Evolutionary conservation across 108 stramenopile genomes (phyloP), one percentile per base, ranked within the genome.

Genomic region (Cyclotella distinguenda): DNA sequence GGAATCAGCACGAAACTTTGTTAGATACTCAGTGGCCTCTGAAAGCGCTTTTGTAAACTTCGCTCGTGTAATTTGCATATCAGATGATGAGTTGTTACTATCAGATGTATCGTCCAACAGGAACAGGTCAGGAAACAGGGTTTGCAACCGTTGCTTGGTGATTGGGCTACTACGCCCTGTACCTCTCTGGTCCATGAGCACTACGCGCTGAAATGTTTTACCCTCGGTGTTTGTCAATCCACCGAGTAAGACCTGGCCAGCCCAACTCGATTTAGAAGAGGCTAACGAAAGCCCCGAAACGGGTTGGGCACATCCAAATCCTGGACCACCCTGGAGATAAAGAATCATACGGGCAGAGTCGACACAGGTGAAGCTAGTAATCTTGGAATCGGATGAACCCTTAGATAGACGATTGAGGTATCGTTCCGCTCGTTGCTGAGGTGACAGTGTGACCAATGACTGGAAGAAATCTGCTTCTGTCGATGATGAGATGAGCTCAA

Each of bases 151-250:
- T 36, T 90, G 94, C 42, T 89, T 90, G 19, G 81, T 88, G 36
- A 95, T 74, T 9, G 94, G 83, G 31, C 86, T 70, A 23, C 91
- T 93, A 40, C 64, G 49, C 0, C 97, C 97, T 6, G 97, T 97
- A 7, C 97, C 97, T 43, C 97, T 84, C 70, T 97, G 97, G 83
- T 97, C 96, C 91, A 97, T 87, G 36, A 97, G 45, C 3, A 97
- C 78, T 11, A 96, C 64, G 7, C 86, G 85, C 44, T 77, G 58
- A 44, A 78, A 87, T 6, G 59, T 45, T 44, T 81, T 70, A 8
- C 83, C 81, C 18, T 68, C 67, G 5, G 38, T 8, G 36, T 77
- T 77, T 0, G 49, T 64, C 15, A 68, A 31, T 9, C 57, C 75
- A 21, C 67, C 75, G 7, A 66, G 34, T 45, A 95, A 64, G 25